A percentile compares a stretch with the other conserved stretches of the same genome.
These are phyloP conservation scores for Globisporangium middletonii DNA, from an alignment of 352 stramenopile species.

Conservation along the genomic window DNA sequence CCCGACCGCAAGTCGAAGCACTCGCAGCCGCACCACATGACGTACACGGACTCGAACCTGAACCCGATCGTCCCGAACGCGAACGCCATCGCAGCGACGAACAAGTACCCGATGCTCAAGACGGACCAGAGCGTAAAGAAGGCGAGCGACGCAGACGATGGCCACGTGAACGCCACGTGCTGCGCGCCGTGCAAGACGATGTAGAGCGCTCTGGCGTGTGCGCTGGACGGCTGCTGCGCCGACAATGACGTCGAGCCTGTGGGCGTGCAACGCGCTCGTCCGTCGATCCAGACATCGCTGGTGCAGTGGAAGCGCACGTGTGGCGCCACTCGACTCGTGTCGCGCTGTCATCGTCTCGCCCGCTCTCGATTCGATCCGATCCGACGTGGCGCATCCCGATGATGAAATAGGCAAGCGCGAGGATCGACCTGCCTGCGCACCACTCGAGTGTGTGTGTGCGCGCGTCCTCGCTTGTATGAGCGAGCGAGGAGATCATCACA, in stretches of 20 bases:
- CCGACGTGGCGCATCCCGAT: too few species aligned
- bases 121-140: constrained; percentile 59
- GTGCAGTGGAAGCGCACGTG: too few species aligned
- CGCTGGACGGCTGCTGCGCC: neutral
- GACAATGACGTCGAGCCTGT: neutral
- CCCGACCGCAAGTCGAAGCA: constrained; percentile 24
- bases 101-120: constrained; percentile 76
- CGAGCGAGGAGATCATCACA: too few species aligned
- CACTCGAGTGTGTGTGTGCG: too few species aligned
- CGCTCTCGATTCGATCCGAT: too few species aligned
- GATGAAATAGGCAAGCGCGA: too few species aligned
- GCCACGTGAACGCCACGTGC: constrained; percentile 37
- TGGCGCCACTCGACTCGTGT: too few species aligned
- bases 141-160: constrained; percentile 24
- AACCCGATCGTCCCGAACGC: constrained; percentile 73
- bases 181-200: constrained; percentile 63
- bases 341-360: too few species aligned
- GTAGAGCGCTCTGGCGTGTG: constrained; percentile 20
- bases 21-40: constrained; percentile 23
- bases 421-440: too few species aligned
- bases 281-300: too few species aligned
- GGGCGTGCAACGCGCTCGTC: too few species aligned
- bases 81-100: constrained; percentile 41
- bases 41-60: constrained; percentile 47
- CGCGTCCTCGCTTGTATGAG: too few species aligned